Evolutionary conservation across 1,284 basidiomycete species (phyloP).

Genomic region (Irpex rosettiformis): DNA sequence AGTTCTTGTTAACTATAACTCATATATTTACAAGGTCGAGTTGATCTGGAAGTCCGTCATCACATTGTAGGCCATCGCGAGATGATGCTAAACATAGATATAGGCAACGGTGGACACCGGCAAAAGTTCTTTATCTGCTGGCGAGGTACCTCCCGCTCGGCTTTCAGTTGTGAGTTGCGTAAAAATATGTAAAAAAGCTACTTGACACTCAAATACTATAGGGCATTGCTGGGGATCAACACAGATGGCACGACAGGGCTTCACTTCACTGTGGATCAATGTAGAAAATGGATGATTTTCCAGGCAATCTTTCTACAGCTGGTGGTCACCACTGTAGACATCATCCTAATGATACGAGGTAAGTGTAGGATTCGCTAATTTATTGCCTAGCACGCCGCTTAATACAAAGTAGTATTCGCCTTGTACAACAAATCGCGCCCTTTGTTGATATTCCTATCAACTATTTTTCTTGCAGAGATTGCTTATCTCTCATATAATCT

Average conservation of each 20-base stretch:
- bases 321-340: constrained; percentile 24
- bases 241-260: constrained; percentile 23
- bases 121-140: constrained; percentile 21
- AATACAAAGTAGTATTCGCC: constrained; percentile 18
- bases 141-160: constrained; percentile 24
- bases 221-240: constrained; percentile 23
- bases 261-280: constrained; percentile 17
- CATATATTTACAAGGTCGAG: constrained; percentile 12
- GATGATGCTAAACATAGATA: background rate
- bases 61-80: background rate
- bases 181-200: background rate
- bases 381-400: background rate
- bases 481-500: constrained; percentile 22
- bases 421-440: constrained; percentile 18
- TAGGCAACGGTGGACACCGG: constrained; percentile 21
- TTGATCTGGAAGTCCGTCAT: constrained; percentile 15
- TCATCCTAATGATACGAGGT: constrained; percentile 23
- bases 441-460: constrained; percentile 15
- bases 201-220: background rate
- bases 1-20: background rate
- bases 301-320: constrained; percentile 23
- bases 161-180: constrained; percentile 21
- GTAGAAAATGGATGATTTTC: constrained; percentile 22
- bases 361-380: background rate
- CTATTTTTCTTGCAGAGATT: constrained; percentile 20